A percentile compares a stretch with the other conserved stretches of the same genome.
phyloP scores from a whole-genome alignment of 1,139 yeast genomes.

The Hyphopichia khmerensis region DNA sequence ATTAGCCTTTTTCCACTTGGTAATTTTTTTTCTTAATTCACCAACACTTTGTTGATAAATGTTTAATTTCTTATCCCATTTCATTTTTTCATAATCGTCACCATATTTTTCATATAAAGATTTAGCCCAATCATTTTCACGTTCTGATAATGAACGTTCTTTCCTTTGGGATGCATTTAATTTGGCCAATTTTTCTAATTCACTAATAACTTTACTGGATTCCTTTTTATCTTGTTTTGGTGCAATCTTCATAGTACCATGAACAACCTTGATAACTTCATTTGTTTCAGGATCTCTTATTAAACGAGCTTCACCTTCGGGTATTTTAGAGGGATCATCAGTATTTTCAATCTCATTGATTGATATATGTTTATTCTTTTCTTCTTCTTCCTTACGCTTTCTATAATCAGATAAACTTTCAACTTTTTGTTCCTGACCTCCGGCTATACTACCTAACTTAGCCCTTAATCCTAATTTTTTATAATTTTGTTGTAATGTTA shows the following conservation, averaged over 20 bases:
- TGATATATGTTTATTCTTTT: conserved; percentile 22
- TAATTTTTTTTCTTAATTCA: conserved; percentile 67
- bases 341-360: conserved; percentile 41
- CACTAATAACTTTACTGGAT: conserved; percentile 55
- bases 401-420: conserved; percentile 34
- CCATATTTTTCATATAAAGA: conserved; percentile 74
- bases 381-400: conserved; percentile 23
- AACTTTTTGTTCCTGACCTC: conserved; percentile 61
- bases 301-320: conserved; percentile 81
- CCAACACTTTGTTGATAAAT: conserved; percentile 84
- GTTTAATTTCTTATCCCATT: conserved; percentile 85
- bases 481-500: conserved; percentile 83
- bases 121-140: conserved; percentile 75
- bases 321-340: conserved; percentile 58
- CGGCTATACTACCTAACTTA: conserved; percentile 63
- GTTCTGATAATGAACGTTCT: conserved; percentile 61
- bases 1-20: conserved; percentile 61
- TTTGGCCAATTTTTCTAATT: conserved; percentile 67
- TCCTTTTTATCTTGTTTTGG: conserved; percentile 13
- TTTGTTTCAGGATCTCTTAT: conserved; percentile 69
- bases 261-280: conserved; percentile 64
- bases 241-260: conserved; percentile 56
- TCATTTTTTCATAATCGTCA: conserved; percentile 85
- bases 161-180: conserved; percentile 44
- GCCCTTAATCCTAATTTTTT: conserved; percentile 72